phyloP scores from a whole-genome alignment of 2,329 filamentous ascomycete genomes.

The Pseudogymnoascus sp. region DNA sequence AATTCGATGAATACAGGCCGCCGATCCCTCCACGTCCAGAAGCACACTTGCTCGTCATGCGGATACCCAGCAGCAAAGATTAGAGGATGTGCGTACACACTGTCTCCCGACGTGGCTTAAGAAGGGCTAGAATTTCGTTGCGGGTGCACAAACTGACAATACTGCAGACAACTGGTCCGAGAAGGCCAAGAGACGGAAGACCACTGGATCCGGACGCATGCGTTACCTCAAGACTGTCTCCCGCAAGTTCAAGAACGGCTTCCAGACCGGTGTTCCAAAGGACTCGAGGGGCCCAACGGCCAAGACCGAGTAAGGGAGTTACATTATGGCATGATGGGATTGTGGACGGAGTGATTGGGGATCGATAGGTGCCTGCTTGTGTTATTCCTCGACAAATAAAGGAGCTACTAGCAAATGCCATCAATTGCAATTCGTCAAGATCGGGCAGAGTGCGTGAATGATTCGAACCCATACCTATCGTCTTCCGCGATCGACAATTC shows the following conservation, averaged over 20 bases:
- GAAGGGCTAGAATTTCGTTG: slow-evolving; percentile 30
- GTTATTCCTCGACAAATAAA: slow-evolving; percentile 23
- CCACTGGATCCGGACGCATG: slow-evolving; percentile 93
- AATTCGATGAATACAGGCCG: slow-evolving; percentile 50
- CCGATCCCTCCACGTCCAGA: slow-evolving; percentile 98
- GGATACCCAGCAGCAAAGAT: slow-evolving; percentile 96
- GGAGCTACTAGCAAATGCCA: slow-evolving; percentile 28
- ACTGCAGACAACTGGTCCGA: slow-evolving; percentile 93
- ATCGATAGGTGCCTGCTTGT: slow-evolving; percentile 24
- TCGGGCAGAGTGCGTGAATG: slow-evolving; percentile 3
- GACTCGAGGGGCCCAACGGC: slow-evolving; percentile 58
- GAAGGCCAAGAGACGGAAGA: slow-evolving; percentile 99
- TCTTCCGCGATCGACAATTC: neutral
- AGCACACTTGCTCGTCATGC: slow-evolving; percentile 93
- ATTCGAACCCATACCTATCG: neutral
- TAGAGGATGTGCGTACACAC: slow-evolving; percentile 81
- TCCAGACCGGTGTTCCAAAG: slow-evolving; percentile 85
- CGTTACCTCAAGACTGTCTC: slow-evolving; percentile 87
- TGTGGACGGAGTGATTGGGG: slow-evolving; percentile 28
- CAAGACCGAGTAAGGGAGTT: slow-evolving; percentile 31
- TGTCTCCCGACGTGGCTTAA: slow-evolving; percentile 11
- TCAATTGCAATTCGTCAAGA: slow-evolving; percentile 22
- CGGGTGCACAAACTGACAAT: slow-evolving; percentile 11
- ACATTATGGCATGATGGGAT: slow-evolving; percentile 27
- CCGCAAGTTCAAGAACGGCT: slow-evolving; percentile 95